Evolutionary conservation across 257 asterid genomes (phyloP).

Genomic region (Nicotiana obtusifolia): DNA sequence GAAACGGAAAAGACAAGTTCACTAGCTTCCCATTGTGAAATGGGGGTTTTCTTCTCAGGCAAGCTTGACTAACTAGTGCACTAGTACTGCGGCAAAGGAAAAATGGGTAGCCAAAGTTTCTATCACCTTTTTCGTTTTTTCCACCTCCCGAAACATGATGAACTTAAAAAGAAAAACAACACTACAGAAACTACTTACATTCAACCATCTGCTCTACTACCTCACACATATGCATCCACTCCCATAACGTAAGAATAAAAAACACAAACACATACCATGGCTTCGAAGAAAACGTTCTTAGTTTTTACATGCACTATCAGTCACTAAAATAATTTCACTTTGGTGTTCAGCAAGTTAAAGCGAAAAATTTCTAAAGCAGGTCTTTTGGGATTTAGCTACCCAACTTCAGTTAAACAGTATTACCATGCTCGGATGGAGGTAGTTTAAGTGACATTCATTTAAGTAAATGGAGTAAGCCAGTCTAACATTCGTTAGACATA

Average conservation of each 20-base stretch:
- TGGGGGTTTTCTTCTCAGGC: not conserved
- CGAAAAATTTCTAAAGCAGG: not conserved
- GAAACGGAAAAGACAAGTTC: not conserved
- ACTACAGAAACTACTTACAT: not conserved
- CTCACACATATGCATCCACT: not conserved
- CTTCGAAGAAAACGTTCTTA: not conserved
- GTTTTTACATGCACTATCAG: too few relatives aligned
- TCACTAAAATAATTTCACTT: not conserved
- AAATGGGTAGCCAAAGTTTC: not conserved
- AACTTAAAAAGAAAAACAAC: not conserved
- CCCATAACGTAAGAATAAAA: not conserved
- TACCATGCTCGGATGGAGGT: not conserved
- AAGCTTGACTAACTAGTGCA: not conserved
- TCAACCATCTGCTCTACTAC: not conserved
- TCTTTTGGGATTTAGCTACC: not conserved
- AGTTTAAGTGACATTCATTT: not conserved
- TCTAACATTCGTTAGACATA: not conserved
- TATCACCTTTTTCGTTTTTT: not conserved
- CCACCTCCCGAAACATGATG: not conserved
- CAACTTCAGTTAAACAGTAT: not conserved
- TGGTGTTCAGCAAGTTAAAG: not conserved
- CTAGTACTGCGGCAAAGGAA: not conserved
- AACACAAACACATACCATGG: not conserved
- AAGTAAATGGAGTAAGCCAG: not conserved
- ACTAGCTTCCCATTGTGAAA: not conserved